Evolutionary conservation across 208 protist genomes (phyloP), one percentile per base, ranked within the genome.

Genomic region (Porcisia hertigi): DNA sequence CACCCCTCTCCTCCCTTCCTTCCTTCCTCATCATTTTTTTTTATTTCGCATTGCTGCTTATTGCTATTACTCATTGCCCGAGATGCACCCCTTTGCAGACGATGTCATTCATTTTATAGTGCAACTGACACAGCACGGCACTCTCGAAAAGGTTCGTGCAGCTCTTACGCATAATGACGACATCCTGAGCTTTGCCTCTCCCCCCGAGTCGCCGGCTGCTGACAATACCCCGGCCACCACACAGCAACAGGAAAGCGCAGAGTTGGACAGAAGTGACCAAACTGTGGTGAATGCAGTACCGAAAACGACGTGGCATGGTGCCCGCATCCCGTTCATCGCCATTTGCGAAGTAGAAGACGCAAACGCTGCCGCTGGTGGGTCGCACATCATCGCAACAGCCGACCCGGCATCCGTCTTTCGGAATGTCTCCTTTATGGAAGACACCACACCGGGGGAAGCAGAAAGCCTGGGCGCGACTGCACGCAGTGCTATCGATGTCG

Each of bases 41-140:
- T 39, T 52, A 23, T 8, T 18, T 20, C 1, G 41, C 60, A 7
- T 36, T 11, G 36, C 36, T 39, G 20, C 36, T 23, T 11, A 25
- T 1, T 52, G 39, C 3, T 7, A 9, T 14, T 20, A 1, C 11
- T 23, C 4, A 52, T 67, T 49, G 63, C 47, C 30, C 39, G 67
- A 12, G 1, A 53, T 43, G 39, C 58, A 78, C 7, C 79, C 77
- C 16, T 88, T 88, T 66, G 72, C 71, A 12, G 84, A 93, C 64
- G 88, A 94, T 30, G 92, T 93, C 8, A 64, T 94, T 58, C 54
- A 87, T 47, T 87, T 89, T 47, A 79, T 93, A 58, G 73, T 85
- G 45, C 64, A 80, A 34, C 86, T 96, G 54, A 88, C 86, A 69
- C 75, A 86, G 69, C 83, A 80, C 23, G 83, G 84, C 60, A 88